Conservation (phyloP, 2,329 filamentous ascomycete species). For the Arthrobotrys iridis region DNA sequence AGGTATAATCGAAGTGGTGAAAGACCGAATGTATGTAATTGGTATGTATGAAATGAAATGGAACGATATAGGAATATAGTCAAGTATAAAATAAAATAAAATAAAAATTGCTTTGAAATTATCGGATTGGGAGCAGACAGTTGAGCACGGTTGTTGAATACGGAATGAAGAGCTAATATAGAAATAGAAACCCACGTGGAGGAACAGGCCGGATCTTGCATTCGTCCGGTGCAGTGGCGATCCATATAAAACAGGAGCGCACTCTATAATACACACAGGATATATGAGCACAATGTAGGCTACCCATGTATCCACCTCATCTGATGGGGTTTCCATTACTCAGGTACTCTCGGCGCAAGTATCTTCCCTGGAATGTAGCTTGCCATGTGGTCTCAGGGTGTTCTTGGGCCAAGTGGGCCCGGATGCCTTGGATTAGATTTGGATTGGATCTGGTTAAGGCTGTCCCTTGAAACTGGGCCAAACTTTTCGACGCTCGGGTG, state of each 20-base stretch:
- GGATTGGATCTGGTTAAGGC: slow-evolving; percentile 38
- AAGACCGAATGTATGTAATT: no score
- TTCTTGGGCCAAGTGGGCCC: slow-evolving; percentile 27
- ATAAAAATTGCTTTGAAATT: neutral
- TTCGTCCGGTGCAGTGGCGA: slow-evolving; percentile 30
- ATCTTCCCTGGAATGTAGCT: slow-evolving; percentile 6
- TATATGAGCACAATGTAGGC: slow-evolving; percentile 18
- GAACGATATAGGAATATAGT: neutral
- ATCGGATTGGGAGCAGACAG: neutral
- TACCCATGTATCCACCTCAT: slow-evolving; percentile 18
- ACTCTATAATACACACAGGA: slow-evolving; percentile 3
- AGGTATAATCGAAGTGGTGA: neutral
- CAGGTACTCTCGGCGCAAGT: neutral
- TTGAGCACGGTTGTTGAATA: neutral
- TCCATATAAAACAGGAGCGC: slow-evolving; percentile 26
- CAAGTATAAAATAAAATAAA: no score
- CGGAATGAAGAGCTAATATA: slow-evolving; percentile 21
- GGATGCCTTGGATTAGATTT: slow-evolving; percentile 35
- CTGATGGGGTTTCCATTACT: slow-evolving; percentile 12
- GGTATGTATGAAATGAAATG: neutral
- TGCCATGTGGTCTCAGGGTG: slow-evolving; percentile 49
- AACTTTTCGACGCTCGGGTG: slow-evolving; percentile 30
- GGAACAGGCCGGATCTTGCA: slow-evolving; percentile 22
- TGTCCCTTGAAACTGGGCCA: slow-evolving; percentile 49
- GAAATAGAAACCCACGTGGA: slow-evolving; percentile 50